Conservation (phyloP, 441 rosid species). For the Eutrema salsugineum region DNA sequence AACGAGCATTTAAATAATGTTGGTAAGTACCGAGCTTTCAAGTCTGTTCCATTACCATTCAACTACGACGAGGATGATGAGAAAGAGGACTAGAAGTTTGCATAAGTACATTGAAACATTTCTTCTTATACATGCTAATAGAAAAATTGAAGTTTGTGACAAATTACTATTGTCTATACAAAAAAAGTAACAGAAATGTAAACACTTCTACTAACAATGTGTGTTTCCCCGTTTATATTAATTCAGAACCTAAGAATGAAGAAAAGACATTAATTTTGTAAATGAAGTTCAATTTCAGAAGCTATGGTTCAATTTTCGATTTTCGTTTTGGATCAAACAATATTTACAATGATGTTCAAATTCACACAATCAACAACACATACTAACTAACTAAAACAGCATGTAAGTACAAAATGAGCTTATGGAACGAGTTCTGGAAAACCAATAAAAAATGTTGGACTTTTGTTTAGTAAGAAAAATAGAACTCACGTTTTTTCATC, state of each 20-base stretch:
- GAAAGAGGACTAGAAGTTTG: constrained; percentile 4
- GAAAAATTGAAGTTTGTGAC: neutral
- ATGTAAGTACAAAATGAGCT: neutral
- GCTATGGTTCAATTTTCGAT: no score
- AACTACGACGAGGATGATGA: constrained; percentile 44
- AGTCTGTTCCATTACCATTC: constrained; percentile 66
- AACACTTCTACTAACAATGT: neutral
- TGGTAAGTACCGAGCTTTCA: constrained; percentile 60
- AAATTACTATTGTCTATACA: neutral
- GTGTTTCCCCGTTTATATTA: no score
- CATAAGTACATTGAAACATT: neutral
- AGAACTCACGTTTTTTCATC: no score
- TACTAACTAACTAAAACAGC: neutral
- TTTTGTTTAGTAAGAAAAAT: neutral
- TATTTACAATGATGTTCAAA: no score
- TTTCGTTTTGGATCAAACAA: no score
- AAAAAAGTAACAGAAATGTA: neutral
- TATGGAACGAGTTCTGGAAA: neutral
- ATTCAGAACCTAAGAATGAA: no score
- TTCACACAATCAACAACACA: neutral
- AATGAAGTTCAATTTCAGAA: no score
- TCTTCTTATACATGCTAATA: neutral
- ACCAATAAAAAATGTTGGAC: neutral
- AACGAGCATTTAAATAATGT: constrained; percentile 67
- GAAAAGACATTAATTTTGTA: no score